A percentile compares a stretch with the other conserved stretches of the same genome.
Conservation (phyloP, 345 rosid genomes). For the Odontarrhena argentea region DNA sequence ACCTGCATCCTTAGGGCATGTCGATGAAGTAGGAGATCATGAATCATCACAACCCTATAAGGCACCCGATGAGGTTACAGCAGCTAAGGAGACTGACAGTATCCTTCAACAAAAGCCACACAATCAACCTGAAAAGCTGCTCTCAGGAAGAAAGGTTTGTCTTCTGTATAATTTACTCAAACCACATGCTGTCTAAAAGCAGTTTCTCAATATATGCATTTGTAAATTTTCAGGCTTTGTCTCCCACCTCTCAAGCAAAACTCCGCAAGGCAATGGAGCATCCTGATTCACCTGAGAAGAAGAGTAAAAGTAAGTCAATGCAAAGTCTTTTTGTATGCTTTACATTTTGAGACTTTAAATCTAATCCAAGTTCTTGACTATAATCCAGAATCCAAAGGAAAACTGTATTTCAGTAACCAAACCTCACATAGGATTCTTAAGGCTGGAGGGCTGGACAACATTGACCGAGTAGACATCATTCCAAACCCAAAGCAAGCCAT, state of each 20-base stretch:
- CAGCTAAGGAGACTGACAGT: slow-evolving; percentile 30
- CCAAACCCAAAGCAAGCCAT: slow-evolving; percentile 42
- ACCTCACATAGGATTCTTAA: slow-evolving; percentile 43
- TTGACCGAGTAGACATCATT: slow-evolving; percentile 46
- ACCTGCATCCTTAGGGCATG: slow-evolving; percentile 26
- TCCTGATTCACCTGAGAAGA: slow-evolving; percentile 46
- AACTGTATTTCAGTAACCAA: slow-evolving; percentile 52
- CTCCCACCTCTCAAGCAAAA: slow-evolving; percentile 73
- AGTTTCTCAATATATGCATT: slow-evolving; percentile 31
- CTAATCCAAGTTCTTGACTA: slow-evolving; percentile 18
- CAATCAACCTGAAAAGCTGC: slow-evolving; percentile 56
- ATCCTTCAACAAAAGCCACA: slow-evolving; percentile 39
- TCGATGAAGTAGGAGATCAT: slow-evolving; percentile 34
- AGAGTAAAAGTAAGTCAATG: slow-evolving; percentile 52
- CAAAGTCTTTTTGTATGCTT: background rate
- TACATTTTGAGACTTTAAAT: slow-evolving; percentile 13
- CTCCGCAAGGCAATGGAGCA: slow-evolving; percentile 68
- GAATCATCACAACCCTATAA: slow-evolving; percentile 25
- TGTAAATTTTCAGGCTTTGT: slow-evolving; percentile 61
- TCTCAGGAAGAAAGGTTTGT: slow-evolving; percentile 70
- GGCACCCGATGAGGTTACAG: slow-evolving; percentile 11
- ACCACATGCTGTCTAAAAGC: slow-evolving; percentile 11
- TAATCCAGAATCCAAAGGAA: slow-evolving; percentile 60
- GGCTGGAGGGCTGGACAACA: slow-evolving; percentile 50
- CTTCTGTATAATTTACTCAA: slow-evolving; percentile 4